A percentile compares a stretch with the other conserved stretches of the same genome.
Evolutionary conservation across 2,329 filamentous ascomycete genomes (phyloP).

Genomic region (Aurifilum marmelostoma): DNA sequence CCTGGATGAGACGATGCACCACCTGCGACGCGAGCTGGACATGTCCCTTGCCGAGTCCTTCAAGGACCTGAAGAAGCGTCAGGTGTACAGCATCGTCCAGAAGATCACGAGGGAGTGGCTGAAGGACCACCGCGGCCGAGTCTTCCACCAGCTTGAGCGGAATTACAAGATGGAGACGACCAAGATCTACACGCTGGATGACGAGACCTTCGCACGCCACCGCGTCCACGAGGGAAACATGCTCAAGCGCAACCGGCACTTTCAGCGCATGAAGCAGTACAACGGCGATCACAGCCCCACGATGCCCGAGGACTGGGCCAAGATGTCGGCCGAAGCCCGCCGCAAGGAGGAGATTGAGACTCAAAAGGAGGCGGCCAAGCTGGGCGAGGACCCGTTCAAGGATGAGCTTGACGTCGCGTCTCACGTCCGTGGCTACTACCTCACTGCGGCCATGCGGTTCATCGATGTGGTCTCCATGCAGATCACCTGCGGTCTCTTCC

Average conservation of each 20-base stretch:
- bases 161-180: conserved; percentile 57
- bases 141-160: conserved; percentile 44
- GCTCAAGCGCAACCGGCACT: conserved; percentile 52
- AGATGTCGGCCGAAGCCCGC: conserved; percentile 53
- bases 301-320: conserved; percentile 45
- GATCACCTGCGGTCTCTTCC: conserved; percentile 53
- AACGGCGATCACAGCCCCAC: conserved; percentile 35
- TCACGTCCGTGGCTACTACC: conserved; percentile 70
- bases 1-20: conserved; percentile 49
- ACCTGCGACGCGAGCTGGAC: conserved; percentile 52
- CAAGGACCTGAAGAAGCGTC: conserved; percentile 47
- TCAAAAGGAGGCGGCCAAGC: conserved; percentile 46
- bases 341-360: conserved; percentile 48
- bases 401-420: conserved; percentile 65
- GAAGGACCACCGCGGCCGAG: conserved; percentile 41
- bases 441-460: conserved; percentile 66
- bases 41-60: conserved; percentile 53
- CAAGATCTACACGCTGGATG: conserved; percentile 62
- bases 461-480: conserved; percentile 57
- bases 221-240: conserved; percentile 49
- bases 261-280: conserved; percentile 51
- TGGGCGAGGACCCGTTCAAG: conserved; percentile 61
- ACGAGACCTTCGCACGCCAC: conserved; percentile 50
- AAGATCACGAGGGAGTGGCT: conserved; percentile 51
- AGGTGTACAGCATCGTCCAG: conserved; percentile 54